Conservation (phyloP, 768 basidiomycete genomes). For the Cyathus striatus region DNA sequence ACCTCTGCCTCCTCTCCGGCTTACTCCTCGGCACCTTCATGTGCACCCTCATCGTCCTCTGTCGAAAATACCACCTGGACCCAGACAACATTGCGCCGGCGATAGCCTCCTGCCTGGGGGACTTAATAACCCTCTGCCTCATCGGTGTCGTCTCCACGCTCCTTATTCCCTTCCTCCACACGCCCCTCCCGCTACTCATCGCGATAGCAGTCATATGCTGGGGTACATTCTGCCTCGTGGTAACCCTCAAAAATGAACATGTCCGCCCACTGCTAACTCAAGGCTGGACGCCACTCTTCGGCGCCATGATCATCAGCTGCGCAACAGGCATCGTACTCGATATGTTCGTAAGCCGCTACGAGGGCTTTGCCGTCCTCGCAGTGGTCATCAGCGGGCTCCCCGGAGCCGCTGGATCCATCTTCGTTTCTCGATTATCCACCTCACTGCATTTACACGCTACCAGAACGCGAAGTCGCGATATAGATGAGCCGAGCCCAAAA, state of each 20-base stretch:
- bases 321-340: slow-evolving; percentile 92
- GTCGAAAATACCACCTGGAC: slow-evolving; percentile 70
- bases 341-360: slow-evolving; percentile 79
- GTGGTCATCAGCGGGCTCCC: slow-evolving; percentile 87
- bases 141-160: slow-evolving; percentile 69
- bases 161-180: slow-evolving; percentile 64
- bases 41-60: slow-evolving; percentile 76
- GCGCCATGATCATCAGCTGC: slow-evolving; percentile 85
- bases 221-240: slow-evolving; percentile 41
- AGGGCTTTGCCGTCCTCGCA: slow-evolving; percentile 83
- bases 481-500: slow-evolving; percentile 34
- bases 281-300: slow-evolving; percentile 89
- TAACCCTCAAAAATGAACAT: slow-evolving; percentile 61
- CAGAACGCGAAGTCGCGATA: slow-evolving; percentile 12
- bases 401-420: slow-evolving; percentile 86
- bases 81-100: slow-evolving; percentile 97
- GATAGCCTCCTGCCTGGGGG: slow-evolving; percentile 88
- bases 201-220: slow-evolving; percentile 43
- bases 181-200: slow-evolving; percentile 57
- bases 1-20: slow-evolving; percentile 71
- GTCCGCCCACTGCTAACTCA: slow-evolving; percentile 70
- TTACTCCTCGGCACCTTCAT: slow-evolving; percentile 88
- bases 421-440: slow-evolving; percentile 88
- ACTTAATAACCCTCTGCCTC: slow-evolving; percentile 84
- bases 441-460: slow-evolving; percentile 56